Base-by-base conservation (phyloP, 352 stramenopile species). In the Pythium monospermum region DNA sequence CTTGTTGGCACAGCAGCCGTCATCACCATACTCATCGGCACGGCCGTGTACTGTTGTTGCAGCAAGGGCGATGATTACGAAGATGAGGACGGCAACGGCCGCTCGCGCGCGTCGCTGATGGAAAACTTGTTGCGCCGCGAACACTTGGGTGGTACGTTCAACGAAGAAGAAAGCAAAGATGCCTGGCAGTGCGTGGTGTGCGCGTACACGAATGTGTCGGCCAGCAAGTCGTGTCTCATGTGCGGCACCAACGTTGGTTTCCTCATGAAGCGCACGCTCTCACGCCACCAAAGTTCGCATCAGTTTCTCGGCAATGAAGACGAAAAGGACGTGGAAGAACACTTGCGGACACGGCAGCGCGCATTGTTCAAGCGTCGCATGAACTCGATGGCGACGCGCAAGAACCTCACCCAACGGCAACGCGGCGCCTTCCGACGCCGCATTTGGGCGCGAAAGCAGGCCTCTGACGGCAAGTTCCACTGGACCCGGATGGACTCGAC, bases 101-200 rank as follows among this genome's bases (percentile, higher is more conserved):
- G 37, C 16, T 18, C 49, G 7, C 47, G 53, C 16, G 48, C 46
- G 19, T 54, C 64, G 38, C 68, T 87, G 36, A 59, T 75, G 51
- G 76, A 87, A 44, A 74, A 73, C 1, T 57, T 87, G 41, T 48
- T 85, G 46, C 73, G 76, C 7, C 69, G 76, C 36, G 76, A 87
- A 53, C 65, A 87, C 32, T 59, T 87, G 18, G 73, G 82, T 35
- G 58, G 66, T 52, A 83, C 69, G 52, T 52, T 70, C 44, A 61
- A 81, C 18, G 73, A 79, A 42, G 66, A 71, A 35, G 75, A 79
- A n/a, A 68, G 68, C 32, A 57, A 68, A 19, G 62, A 73, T 28
- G 62, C 67, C 25, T 88, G 77, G 77, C 73, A 86, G 57, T 88
- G 77, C 69, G 65, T 88, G 30, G 73, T 88, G 21, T 88, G 77